These are phyloP conservation scores for Claviceps fusiformis DNA, from an alignment of 2,329 filamentous ascomycete genomes.

Conservation along the genomic window DNA sequence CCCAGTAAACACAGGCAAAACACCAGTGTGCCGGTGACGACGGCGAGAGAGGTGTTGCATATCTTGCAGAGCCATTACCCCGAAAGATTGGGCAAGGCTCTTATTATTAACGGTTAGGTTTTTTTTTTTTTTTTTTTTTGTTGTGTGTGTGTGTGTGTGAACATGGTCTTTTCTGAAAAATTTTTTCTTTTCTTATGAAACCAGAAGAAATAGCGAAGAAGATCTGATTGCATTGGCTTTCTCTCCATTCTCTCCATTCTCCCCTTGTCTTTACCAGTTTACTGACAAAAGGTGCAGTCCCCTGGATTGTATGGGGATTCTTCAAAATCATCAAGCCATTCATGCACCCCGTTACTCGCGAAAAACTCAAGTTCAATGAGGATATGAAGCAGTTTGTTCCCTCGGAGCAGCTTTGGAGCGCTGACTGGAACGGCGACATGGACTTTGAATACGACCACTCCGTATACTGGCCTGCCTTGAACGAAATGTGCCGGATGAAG, in stretches of 20 bases:
- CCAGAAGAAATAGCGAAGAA: no score
- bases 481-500: constrained; percentile 53
- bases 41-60: constrained; percentile 70
- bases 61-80: constrained; percentile 96
- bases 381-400: constrained; percentile 75
- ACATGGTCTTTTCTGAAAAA: no score
- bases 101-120: constrained; percentile 73
- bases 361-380: constrained; percentile 97
- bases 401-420: constrained; percentile 65
- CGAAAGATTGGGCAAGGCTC: constrained; percentile 73
- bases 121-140: no score
- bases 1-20: constrained; percentile 61
- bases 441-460: constrained; percentile 87
- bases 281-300: constrained; percentile 39
- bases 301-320: constrained; percentile 84
- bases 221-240: no score
- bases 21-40: constrained; percentile 56
- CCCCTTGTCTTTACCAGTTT: neutral
- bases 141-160: no score
- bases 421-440: constrained; percentile 60
- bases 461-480: constrained; percentile 78
- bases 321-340: constrained; percentile 94
- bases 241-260: no score
- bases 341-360: constrained; percentile 84
- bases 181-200: neutral